phyloP scores from a whole-genome alignment of 257 asterid species.

The Penstemon newberryi region DNA sequence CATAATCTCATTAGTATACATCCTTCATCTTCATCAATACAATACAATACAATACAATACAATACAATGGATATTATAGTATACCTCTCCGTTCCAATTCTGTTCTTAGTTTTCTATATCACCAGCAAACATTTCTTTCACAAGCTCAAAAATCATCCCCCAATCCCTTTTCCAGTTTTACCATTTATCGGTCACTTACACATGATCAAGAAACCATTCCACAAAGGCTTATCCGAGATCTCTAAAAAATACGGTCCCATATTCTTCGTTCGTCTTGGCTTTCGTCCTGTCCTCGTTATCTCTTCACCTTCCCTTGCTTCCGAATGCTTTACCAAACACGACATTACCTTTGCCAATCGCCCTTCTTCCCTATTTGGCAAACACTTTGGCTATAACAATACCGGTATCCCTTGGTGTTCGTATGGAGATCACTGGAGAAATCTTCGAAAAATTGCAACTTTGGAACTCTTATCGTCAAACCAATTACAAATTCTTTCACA shows the following conservation, averaged over 20 bases:
- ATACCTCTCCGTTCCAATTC: too few species aligned
- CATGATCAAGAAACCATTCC: constrained; percentile 40
- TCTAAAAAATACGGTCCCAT: constrained; percentile 36
- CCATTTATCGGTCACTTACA: constrained; percentile 48
- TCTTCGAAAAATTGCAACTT: constrained; percentile 32
- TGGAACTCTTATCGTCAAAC: constrained; percentile 39
- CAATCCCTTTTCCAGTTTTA: constrained; percentile 32
- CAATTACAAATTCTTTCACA: constrained; percentile 28
- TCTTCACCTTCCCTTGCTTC: constrained; percentile 37
- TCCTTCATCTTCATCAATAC: too few species aligned
- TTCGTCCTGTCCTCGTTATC: constrained; percentile 35
- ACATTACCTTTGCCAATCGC: constrained; percentile 41
- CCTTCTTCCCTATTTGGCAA: constrained; percentile 42
- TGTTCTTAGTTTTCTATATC: background rate
- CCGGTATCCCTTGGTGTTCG: constrained; percentile 38
- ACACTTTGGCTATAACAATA: constrained; percentile 40
- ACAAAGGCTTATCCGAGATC: constrained; percentile 28
- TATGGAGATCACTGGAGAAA: constrained; percentile 56
- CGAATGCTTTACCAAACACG: constrained; percentile 46
- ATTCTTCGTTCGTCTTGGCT: constrained; percentile 36
- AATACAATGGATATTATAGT: too few species aligned
- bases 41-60: too few species aligned
- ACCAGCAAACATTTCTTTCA: background rate
- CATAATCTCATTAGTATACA: too few species aligned
- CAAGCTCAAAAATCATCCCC: constrained; percentile 42